Conservation (phyloP, 345 rosid species). For the Gossypium rotundifolium region DNA sequence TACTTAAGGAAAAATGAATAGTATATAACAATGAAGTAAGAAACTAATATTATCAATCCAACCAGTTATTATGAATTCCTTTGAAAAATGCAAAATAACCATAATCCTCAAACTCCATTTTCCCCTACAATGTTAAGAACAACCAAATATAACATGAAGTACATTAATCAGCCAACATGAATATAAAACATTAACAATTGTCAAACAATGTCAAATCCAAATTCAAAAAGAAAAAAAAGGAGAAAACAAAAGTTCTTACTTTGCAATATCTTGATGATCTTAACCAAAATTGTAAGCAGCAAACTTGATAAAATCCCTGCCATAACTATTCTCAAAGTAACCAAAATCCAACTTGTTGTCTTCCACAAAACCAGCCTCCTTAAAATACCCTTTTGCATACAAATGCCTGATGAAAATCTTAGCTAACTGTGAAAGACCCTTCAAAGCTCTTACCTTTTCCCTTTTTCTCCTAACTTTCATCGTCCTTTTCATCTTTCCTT, state of each 20-base stretch:
- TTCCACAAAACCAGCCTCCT: slow-evolving; percentile 52
- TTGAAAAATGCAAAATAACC: background rate
- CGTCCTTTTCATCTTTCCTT: slow-evolving; percentile 6
- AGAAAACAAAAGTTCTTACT: slow-evolving; percentile 33
- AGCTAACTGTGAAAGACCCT: slow-evolving; percentile 53
- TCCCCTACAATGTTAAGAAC: background rate
- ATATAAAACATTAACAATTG: background rate
- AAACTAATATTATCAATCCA: background rate
- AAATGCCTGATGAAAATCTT: slow-evolving; percentile 47
- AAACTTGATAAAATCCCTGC: slow-evolving; percentile 51
- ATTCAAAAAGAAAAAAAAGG: background rate
- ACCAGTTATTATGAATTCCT: background rate
- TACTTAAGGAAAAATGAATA: no score
- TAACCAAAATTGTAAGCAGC: slow-evolving; percentile 53
- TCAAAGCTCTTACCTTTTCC: slow-evolving; percentile 23
- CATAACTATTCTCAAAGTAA: slow-evolving; percentile 47
- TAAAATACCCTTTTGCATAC: slow-evolving; percentile 54
- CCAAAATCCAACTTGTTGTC: slow-evolving; percentile 35
- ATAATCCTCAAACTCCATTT: slow-evolving; percentile 6
- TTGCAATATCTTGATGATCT: slow-evolving; percentile 71
- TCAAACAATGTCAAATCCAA: background rate
- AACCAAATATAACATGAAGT: background rate
- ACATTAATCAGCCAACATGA: background rate
- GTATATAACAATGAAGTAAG: background rate
- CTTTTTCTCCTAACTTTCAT: background rate